Conservation (phyloP, 2,329 filamentous ascomycete genomes). For the Coniochaeta pulveracea region DNA sequence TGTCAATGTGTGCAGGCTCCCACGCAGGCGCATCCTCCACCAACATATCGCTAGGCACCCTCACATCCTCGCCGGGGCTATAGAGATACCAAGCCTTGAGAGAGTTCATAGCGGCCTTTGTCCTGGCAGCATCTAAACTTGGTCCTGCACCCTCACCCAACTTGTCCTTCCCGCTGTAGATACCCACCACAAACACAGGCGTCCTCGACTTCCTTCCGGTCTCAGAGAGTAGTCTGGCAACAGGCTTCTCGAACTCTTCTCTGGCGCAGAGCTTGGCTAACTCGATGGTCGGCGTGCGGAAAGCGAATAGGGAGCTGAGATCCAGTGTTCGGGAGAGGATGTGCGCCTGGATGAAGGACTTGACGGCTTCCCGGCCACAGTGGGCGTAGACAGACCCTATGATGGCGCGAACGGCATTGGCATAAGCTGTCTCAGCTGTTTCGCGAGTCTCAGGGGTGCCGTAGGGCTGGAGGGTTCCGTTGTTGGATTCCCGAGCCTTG, state of each 20-base stretch:
- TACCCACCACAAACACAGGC: slow-evolving; percentile 87
- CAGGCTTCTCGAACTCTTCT: slow-evolving; percentile 78
- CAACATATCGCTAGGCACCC: slow-evolving; percentile 60
- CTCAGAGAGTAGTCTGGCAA: slow-evolving; percentile 81
- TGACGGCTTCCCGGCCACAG: slow-evolving; percentile 64
- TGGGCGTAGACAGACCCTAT: slow-evolving; percentile 81
- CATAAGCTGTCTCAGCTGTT: slow-evolving; percentile 24
- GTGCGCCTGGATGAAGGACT: slow-evolving; percentile 74
- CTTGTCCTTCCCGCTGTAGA: slow-evolving; percentile 85
- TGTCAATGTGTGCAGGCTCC: slow-evolving; percentile 58
- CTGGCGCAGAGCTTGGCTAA: slow-evolving; percentile 72
- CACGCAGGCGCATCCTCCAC: slow-evolving; percentile 48
- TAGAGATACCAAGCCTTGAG: slow-evolving; percentile 97
- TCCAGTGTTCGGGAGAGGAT: slow-evolving; percentile 71
- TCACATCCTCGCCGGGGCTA: slow-evolving; percentile 56
- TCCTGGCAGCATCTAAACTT: slow-evolving; percentile 65
- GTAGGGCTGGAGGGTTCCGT: slow-evolving; percentile 10
- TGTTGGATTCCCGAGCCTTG: slow-evolving; percentile 8
- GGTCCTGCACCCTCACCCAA: slow-evolving; percentile 80
- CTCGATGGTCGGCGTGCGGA: slow-evolving; percentile 75
- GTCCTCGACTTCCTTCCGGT: slow-evolving; percentile 76
- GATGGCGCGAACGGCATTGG: slow-evolving; percentile 72
- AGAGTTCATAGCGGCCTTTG: slow-evolving; percentile 70
- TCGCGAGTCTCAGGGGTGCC: slow-evolving; percentile 14
- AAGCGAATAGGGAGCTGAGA: slow-evolving; percentile 68